A percentile compares a stretch with the other conserved stretches of the same genome.
Conservation (phyloP, 176 grass and related monocot species). For the Juncus inflexus region DNA sequence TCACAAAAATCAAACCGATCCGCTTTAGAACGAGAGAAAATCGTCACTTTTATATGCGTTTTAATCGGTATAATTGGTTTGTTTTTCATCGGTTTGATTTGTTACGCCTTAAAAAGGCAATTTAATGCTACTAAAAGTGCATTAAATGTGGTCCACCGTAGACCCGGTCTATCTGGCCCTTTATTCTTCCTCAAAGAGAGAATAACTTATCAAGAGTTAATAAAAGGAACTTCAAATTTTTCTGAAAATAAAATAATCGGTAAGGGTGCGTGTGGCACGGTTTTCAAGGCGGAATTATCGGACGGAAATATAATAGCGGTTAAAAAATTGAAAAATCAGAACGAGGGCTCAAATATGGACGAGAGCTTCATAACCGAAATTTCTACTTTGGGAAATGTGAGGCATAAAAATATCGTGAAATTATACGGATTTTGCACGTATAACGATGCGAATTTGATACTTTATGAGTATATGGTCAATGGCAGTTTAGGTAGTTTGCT, state of each 20-base stretch:
- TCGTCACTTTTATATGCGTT: constrained; percentile 63
- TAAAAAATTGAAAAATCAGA: constrained; percentile 78
- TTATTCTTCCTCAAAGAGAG: constrained; percentile 63
- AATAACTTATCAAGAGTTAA: constrained; percentile 81
- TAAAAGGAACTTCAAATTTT: constrained; percentile 67
- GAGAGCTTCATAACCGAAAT: constrained; percentile 89
- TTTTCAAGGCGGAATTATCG: constrained; percentile 78
- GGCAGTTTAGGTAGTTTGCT: constrained; percentile 88
- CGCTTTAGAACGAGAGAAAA: constrained; percentile 57
- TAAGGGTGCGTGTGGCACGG: constrained; percentile 76
- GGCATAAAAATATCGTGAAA: constrained; percentile 95
- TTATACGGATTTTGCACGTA: constrained; percentile 84
- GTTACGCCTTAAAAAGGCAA: constrained; percentile 70
- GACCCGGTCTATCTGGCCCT: constrained; percentile 43
- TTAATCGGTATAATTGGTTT: constrained; percentile 58
- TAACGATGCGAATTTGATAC: constrained; percentile 73
- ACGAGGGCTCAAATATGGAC: constrained; percentile 70
- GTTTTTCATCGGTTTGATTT: constrained; percentile 68
- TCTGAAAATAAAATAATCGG: constrained; percentile 71
- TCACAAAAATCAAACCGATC: constrained; percentile 31
- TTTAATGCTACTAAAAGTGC: constrained; percentile 32
- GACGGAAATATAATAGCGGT: constrained; percentile 69
- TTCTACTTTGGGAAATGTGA: constrained; percentile 91
- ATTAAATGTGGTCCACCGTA: constrained; percentile 39
- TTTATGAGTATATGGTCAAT: constrained; percentile 97